Base-by-base conservation (phyloP, 2,329 filamentous ascomycete genomes). In the Aspergillus persii region DNA sequence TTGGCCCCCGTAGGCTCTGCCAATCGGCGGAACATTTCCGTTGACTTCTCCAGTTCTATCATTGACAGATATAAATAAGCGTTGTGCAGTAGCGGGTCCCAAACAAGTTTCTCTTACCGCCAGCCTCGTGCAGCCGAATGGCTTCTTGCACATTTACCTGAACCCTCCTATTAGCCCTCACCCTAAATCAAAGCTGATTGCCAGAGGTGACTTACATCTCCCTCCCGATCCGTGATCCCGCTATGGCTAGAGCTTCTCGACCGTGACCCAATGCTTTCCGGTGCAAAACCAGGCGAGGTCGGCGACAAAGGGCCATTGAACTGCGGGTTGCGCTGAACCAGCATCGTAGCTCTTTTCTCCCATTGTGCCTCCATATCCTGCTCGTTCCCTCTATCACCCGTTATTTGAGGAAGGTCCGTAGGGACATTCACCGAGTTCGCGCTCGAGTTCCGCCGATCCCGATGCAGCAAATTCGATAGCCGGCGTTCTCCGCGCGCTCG, bases 261-360 rank as follows among this genome's bases (percentile, higher is more conserved):
- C 8, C 69, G 62, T 48, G 61, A 56, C 23, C 58, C 39, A 26
- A 59, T 57, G 8, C 54, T 56, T 15, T 50, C 54, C 36, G 55
- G 52, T 41, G 60, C 56, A 8, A 62, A 48, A 30, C 63, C 59
- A n/a, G 63, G 57, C 52, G 54, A 57, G 15, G 60, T 46, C 26
- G 67, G 63, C 5, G 69, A 64, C 23, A 66, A 52, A 11, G 79
- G 76, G 12, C 26, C 15, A 4, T 57, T 63, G 74, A 79, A 61
- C 6, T 80, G 72, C 53, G 80, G 77, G 59, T 81, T 80, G 60
- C 75, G 82, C 66, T 84, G 85, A 33, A 91, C 94, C 64, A 98
- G 80, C 60, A 96, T 85, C n/a, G 93, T 97, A 30, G 95, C 95
- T 61, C 94, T 84, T 79, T 90, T 89, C 82, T 98, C 95, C 95